These are phyloP conservation scores for Penicillium sp. DNA, from an alignment of 2,329 filamentous ascomycete species.

Conservation along the genomic window DNA sequence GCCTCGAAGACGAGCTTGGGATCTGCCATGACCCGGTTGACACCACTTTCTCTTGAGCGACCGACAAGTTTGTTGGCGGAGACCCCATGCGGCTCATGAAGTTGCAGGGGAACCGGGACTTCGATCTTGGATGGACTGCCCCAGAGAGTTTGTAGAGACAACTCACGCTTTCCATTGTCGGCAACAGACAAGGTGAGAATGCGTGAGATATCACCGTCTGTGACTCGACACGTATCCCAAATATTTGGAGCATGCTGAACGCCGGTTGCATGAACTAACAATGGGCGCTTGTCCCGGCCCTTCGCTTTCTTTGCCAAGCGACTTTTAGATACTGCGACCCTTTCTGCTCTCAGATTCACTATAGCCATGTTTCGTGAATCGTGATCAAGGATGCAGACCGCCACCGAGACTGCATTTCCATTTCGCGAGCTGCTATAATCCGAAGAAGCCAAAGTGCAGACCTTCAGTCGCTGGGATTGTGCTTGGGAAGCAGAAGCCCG, in stretches of 20 bases:
- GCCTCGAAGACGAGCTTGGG: slow-evolving; percentile 51
- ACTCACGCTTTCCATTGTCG: slow-evolving; percentile 64
- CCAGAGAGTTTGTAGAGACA: slow-evolving; percentile 78
- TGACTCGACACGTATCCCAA: slow-evolving; percentile 72
- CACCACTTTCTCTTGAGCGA: slow-evolving; percentile 58
- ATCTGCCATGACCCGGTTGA: slow-evolving; percentile 51
- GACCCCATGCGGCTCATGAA: slow-evolving; percentile 64
- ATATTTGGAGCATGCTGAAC: slow-evolving; percentile 68
- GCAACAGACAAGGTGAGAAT: slow-evolving; percentile 72
- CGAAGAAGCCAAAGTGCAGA: slow-evolving; percentile 66
- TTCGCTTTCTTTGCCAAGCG: slow-evolving; percentile 33
- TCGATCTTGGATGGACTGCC: slow-evolving; percentile 69
- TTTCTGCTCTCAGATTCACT: slow-evolving; percentile 64
- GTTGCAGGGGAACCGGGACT: slow-evolving; percentile 61
- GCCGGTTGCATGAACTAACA: slow-evolving; percentile 44
- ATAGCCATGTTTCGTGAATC: slow-evolving; percentile 70
- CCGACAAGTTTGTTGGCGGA: slow-evolving; percentile 58
- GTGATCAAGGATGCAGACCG: slow-evolving; percentile 70
- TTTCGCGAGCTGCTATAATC: slow-evolving; percentile 37
- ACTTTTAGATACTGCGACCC: slow-evolving; percentile 34
- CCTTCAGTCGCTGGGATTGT: slow-evolving; percentile 42
- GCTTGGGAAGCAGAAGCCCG: slow-evolving; percentile 30
- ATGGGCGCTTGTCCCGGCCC: slow-evolving; percentile 27
- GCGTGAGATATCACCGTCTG: slow-evolving; percentile 68
- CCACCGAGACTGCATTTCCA: slow-evolving; percentile 37